phyloP scores from a whole-genome alignment of 1,284 basidiomycete genomes.

The Sporisorium graminicola region DNA sequence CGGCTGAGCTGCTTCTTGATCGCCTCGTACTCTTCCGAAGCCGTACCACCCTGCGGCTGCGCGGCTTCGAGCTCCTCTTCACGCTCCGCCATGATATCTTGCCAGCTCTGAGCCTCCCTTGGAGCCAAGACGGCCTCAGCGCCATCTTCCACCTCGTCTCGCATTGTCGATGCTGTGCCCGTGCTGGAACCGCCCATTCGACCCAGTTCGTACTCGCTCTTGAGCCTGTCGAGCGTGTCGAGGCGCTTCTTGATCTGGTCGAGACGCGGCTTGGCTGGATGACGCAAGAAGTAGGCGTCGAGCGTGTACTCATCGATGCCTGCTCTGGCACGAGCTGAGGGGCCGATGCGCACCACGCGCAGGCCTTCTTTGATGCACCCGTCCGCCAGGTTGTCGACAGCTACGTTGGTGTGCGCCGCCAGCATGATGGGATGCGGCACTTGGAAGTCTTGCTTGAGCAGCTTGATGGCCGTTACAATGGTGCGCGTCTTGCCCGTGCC shows the following conservation, averaged over 20 bases:
- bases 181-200: conserved; percentile 11
- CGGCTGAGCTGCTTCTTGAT: conserved; percentile 55
- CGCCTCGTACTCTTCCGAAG: conserved; percentile 41
- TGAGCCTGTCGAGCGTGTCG: conserved; percentile 37
- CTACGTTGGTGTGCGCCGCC: conserved; percentile 92
- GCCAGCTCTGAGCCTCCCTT: conserved; percentile 27
- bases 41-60: conserved; percentile 16
- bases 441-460: conserved; percentile 88
- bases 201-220: conserved; percentile 40
- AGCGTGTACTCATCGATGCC: conserved; percentile 77
- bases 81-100: conserved; percentile 37
- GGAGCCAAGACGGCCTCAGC: conserved; percentile 1
- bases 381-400: conserved; percentile 91
- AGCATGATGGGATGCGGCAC: conserved; percentile 86
- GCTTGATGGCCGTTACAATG: conserved; percentile 83
- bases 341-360: conserved; percentile 82
- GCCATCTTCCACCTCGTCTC: conserved; percentile 59
- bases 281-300: conserved; percentile 77
- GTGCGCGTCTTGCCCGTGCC: conserved; percentile 97
- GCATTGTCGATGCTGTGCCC: conserved; percentile 44
- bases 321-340: conserved; percentile 73
- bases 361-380: conserved; percentile 75
- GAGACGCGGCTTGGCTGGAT: conserved; percentile 74
- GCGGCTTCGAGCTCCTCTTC: conserved; percentile 26
- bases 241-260: conserved; percentile 64